Evolutionary conservation across 352 stramenopile genomes (phyloP).

Genomic region (Phytophthora melonis): DNA sequence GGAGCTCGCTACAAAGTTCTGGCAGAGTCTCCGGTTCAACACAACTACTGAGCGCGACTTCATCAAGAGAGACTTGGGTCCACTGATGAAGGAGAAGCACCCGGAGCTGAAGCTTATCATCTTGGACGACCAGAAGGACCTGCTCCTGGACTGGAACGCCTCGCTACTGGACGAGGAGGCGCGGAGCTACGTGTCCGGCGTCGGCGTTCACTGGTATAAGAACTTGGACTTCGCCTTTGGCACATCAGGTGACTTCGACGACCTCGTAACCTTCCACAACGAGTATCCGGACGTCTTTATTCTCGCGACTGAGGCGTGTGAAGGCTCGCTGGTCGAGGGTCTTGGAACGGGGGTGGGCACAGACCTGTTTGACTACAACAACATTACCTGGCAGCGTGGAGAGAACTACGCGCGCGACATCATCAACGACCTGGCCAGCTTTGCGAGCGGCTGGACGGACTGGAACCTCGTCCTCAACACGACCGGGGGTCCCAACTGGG

Average conservation of each 20-base stretch:
- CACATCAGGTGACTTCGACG: slow-evolving; percentile 54
- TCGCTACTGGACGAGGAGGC: slow-evolving; percentile 57
- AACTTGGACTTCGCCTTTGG: slow-evolving; percentile 62
- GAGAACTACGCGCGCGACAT: slow-evolving; percentile 90
- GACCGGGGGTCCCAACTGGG: slow-evolving; percentile 78
- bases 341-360: slow-evolving; percentile 59
- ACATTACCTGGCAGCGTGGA: slow-evolving; percentile 64
- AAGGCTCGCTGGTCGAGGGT: slow-evolving; percentile 60
- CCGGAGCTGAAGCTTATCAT: slow-evolving; percentile 87
- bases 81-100: slow-evolving; percentile 67
- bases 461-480: slow-evolving; percentile 91
- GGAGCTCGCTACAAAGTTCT: slow-evolving; percentile 36
- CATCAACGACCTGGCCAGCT: slow-evolving; percentile 85
- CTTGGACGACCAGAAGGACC: slow-evolving; percentile 86
- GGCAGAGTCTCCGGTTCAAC: slow-evolving; percentile 62
- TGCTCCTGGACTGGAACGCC: slow-evolving; percentile 53
- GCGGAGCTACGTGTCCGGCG: slow-evolving; percentile 77
- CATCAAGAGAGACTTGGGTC: slow-evolving; percentile 80
- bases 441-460: slow-evolving; percentile 84
- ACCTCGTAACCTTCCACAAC: slow-evolving; percentile 61
- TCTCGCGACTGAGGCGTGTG: slow-evolving; percentile 83
- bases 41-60: slow-evolving; percentile 65
- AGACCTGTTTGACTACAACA: slow-evolving; percentile 5
- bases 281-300: slow-evolving; percentile 81
- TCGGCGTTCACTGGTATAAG: slow-evolving; percentile 92